Evolutionary conservation across 192 early-diverging fungal genomes (phyloP), one percentile per base, ranked within the genome.

Genomic region (Backusella sp.): DNA sequence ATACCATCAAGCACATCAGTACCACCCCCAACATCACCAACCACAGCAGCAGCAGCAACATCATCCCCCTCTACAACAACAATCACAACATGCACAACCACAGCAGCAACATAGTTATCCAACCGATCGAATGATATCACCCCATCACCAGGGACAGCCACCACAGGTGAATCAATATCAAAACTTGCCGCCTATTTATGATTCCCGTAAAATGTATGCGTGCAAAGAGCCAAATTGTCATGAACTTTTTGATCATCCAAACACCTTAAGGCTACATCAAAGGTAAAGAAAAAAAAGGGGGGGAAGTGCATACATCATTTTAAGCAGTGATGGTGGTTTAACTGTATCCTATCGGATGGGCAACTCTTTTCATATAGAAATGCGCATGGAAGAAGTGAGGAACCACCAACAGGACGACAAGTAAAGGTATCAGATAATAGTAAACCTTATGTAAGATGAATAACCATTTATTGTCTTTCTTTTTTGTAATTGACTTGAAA

Each of bases 381-480:
- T 23, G 26, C 23, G 14, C 56, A 62, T 62, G 56, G 56, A 28
- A 62, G 56, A 28, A 62, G 56, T 26, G 56, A 62, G 8, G 56
- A 62, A 11, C 28, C 56, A 11, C 11, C 56, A 28, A 28, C 56
- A 42, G 34, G 39, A 14, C 34, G 39, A 9, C n/a, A 69, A 69
- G 68, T 39, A 39, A 69, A 69, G 35, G 35, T 23, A 39, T 26
- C 68, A 69, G 68, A 39, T 35, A 23, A 39, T 41, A 36, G 34
- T 21, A 69, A 35, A 69, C 68, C 68, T 69, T 69, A 69, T 69
- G 68, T 69, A 69, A 69, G 68, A 37, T 36, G 23, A n/a, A 69
- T 69, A 49, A 49, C 46, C 46, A 49, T 49, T 49, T 49, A n/a
- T 19, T 49, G 17, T 44, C 42, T 49, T 49, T 49, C 6, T 49